These are phyloP conservation scores for Solanum pimpinellifolium DNA, from an alignment of 257 asterid species.

Conservation along the genomic window DNA sequence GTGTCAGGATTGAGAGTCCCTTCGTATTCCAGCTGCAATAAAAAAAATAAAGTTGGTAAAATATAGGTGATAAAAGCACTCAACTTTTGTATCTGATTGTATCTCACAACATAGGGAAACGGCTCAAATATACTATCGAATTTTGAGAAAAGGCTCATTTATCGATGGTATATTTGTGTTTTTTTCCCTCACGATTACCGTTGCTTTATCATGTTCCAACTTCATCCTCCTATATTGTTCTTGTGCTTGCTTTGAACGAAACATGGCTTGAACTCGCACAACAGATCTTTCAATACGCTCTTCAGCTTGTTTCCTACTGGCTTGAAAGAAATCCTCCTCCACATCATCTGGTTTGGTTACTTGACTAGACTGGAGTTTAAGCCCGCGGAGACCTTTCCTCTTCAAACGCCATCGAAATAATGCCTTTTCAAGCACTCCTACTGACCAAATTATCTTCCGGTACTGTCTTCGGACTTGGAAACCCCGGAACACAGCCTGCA, in stretches of 20 bases:
- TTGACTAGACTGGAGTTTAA: constrained; percentile 36
- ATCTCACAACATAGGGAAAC: not conserved
- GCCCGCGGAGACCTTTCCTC: constrained; percentile 91
- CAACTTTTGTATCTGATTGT: not conserved
- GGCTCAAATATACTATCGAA: not conserved
- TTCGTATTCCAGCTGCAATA: constrained; percentile 51
- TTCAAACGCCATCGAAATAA: constrained; percentile 85
- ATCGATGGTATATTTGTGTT: not conserved
- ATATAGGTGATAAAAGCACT: not conserved
- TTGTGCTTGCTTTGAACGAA: constrained; percentile 86
- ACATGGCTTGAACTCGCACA: constrained; percentile 83
- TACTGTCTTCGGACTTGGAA: constrained; percentile 75
- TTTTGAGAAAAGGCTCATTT: not conserved
- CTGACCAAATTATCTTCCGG: constrained; percentile 70
- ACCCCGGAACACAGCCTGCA: constrained; percentile 80
- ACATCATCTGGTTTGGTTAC: constrained; percentile 11
- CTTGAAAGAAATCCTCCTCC: constrained; percentile 85
- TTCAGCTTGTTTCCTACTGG: constrained; percentile 94
- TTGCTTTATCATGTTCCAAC: constrained; percentile 43
- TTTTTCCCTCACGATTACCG: constrained; percentile 14
- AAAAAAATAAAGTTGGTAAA: not conserved
- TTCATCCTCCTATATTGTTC: constrained; percentile 91
- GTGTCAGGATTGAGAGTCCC: constrained; percentile 36
- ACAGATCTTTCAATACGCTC: constrained; percentile 96
- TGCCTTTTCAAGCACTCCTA: constrained; percentile 89